Evolutionary conservation across 192 early-diverging fungal genomes (phyloP).

Genomic region (Podila clonocystis): DNA sequence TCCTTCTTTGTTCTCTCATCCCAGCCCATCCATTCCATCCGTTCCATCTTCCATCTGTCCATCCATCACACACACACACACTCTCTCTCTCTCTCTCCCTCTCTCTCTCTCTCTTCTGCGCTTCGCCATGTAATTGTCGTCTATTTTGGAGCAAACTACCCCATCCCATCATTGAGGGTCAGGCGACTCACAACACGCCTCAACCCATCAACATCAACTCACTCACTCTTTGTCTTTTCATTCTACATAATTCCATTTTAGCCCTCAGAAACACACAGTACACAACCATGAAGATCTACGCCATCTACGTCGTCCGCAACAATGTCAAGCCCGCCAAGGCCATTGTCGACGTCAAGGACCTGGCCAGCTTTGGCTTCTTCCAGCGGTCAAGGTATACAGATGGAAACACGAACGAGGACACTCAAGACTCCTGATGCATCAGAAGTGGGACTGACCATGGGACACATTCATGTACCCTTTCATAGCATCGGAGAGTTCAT

Average conservation of each 20-base stretch:
- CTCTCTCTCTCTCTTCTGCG: background rate
- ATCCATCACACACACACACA: background rate
- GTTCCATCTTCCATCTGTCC: background rate
- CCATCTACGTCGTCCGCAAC: conserved; percentile 57
- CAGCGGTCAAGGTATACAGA: conserved; percentile 75
- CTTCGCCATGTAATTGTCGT: background rate
- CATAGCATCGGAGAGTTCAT: conserved; percentile 87
- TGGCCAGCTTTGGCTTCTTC: conserved; percentile 87
- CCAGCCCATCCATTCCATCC: background rate
- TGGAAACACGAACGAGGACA: background rate
- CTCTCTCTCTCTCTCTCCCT: background rate
- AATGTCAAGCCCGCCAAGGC: conserved; percentile 57
- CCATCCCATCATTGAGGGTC: background rate
- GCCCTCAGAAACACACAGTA: background rate
- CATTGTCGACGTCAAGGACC: conserved; percentile 74
- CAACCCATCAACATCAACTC: background rate
- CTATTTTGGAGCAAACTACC: background rate
- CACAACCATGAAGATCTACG: conserved; percentile 62
- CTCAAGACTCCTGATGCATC: background rate
- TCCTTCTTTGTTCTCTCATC: background rate
- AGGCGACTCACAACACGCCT: background rate
- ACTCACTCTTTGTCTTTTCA: background rate
- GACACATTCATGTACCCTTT: background rate
- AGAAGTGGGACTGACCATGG: conserved; percentile 1
- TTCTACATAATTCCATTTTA: background rate